phyloP scores from a whole-genome alignment of 345 rosid genomes.

The Eucalyptus pumila region DNA sequence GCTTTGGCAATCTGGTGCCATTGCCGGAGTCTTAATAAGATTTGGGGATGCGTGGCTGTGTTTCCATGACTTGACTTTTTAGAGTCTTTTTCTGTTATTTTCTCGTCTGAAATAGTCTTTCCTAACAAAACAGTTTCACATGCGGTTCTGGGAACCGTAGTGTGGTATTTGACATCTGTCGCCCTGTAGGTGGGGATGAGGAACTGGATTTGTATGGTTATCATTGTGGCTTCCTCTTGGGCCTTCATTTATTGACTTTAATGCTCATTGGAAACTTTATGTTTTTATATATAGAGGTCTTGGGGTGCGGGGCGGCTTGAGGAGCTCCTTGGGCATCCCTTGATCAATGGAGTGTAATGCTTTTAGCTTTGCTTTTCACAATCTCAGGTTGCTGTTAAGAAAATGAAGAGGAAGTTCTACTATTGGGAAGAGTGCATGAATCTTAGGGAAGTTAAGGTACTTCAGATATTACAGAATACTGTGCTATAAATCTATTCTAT shows the following conservation, averaged over 20 bases:
- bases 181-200: background rate
- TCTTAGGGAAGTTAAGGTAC: slow-evolving; percentile 88
- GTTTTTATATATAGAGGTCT: background rate
- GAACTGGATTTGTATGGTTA: background rate
- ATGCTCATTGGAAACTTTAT: background rate
- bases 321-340: background rate
- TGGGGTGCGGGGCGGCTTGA: background rate
- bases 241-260: background rate
- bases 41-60: background rate
- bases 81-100: background rate
- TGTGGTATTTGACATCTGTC: background rate
- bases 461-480: background rate
- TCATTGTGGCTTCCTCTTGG: background rate
- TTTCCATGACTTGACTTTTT: background rate
- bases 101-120: background rate
- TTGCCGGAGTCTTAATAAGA: background rate
- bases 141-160: background rate
- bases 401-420: slow-evolving; percentile 88
- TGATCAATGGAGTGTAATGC: background rate
- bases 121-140: background rate
- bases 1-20: background rate
- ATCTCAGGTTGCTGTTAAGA: slow-evolving; percentile 87
- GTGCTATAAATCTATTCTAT: background rate
- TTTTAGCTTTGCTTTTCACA: background rate
- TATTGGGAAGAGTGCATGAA: slow-evolving; percentile 91